These are phyloP conservation scores for Geopyxis carbonaria DNA, from an alignment of 495 filamentous ascomycete species.

Conservation along the genomic window DNA sequence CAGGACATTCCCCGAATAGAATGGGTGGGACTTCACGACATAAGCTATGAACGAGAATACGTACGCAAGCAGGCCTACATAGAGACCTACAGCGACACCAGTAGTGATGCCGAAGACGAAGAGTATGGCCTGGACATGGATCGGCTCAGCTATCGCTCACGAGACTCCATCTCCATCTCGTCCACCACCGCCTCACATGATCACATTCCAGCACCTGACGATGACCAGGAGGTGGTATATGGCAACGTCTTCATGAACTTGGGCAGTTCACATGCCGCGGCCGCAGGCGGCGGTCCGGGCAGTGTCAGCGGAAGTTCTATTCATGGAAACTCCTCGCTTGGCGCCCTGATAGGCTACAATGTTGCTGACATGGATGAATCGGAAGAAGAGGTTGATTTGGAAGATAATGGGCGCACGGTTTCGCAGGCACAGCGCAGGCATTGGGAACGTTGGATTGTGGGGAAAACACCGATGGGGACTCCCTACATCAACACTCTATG, in stretches of 20 bases:
- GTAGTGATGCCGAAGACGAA: conserved; percentile 16
- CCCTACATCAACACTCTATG: conserved; percentile 2
- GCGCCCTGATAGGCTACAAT: conserved; percentile 14
- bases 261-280: no score
- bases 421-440: conserved; percentile 20
- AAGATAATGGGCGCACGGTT: conserved; percentile 20
- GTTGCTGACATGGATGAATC: no score
- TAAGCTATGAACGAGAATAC: conserved; percentile 21
- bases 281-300: no score
- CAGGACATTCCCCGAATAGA: conserved; percentile 15
- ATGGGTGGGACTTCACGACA: conserved; percentile 22
- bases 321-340: neutral
- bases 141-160: conserved; percentile 9
- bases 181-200: neutral
- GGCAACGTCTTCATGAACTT: conserved; percentile 23
- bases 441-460: conserved; percentile 23
- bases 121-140: conserved; percentile 17
- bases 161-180: conserved; percentile 10
- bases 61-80: conserved; percentile 16
- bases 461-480: conserved; percentile 7
- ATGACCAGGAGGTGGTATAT: conserved; percentile 22
- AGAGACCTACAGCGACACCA: conserved; percentile 24
- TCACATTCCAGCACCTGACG: conserved; percentile 15
- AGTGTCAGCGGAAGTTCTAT: neutral
- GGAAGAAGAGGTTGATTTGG: conserved; percentile 17